Conservation (phyloP, 1,284 basidiomycete species). For the Apiotrichum montevideense region DNA sequence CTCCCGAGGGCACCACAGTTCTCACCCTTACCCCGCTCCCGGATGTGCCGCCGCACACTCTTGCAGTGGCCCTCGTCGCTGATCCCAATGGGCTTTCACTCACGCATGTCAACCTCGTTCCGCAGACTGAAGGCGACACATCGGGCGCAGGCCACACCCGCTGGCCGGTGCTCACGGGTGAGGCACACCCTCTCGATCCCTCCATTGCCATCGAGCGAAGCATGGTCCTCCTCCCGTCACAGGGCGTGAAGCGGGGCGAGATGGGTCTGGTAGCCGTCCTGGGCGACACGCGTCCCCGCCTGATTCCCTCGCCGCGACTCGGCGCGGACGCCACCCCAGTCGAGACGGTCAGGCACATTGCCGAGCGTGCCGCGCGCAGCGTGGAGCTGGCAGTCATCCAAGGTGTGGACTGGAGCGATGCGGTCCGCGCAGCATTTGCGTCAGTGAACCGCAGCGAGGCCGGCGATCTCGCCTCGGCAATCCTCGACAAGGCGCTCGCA, state of each 20-base stretch:
- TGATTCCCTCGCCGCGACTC: slow-evolving; percentile 11
- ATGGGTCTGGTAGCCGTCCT: slow-evolving; percentile 27
- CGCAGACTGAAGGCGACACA: slow-evolving; percentile 1
- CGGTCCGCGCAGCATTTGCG: slow-evolving; percentile 26
- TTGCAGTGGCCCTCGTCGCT: slow-evolving; percentile 23
- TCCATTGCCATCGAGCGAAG: slow-evolving; percentile 1
- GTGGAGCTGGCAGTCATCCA: slow-evolving; percentile 26
- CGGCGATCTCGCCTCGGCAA: slow-evolving; percentile 13
- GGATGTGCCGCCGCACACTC: slow-evolving; percentile 20
- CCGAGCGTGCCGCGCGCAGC: slow-evolving; percentile 20
- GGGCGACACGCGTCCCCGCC: slow-evolving; percentile 3
- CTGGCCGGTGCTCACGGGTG: slow-evolving; percentile 12
- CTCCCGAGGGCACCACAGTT: slow-evolving; percentile 19
- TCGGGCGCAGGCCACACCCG: slow-evolving; percentile 3
- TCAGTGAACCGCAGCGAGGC: slow-evolving; percentile 11
- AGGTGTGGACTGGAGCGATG: slow-evolving; percentile 32
- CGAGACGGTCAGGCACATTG: slow-evolving; percentile 12
- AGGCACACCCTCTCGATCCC: slow-evolving; percentile 7
- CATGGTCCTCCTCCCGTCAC: slow-evolving; percentile 14
- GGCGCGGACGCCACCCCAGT: slow-evolving; percentile 5
- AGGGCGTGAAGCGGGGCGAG: slow-evolving; percentile 27
- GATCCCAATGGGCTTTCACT: slow-evolving; percentile 10
- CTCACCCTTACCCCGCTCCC: slow-evolving; percentile 24
- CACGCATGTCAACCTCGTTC: slow-evolving; percentile 22
- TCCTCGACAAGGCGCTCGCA: slow-evolving; percentile 12